Evolutionary conservation across 2,329 filamentous ascomycete genomes (phyloP), one percentile per base, ranked within the genome.

Genomic region (Didymella glomerata): DNA sequence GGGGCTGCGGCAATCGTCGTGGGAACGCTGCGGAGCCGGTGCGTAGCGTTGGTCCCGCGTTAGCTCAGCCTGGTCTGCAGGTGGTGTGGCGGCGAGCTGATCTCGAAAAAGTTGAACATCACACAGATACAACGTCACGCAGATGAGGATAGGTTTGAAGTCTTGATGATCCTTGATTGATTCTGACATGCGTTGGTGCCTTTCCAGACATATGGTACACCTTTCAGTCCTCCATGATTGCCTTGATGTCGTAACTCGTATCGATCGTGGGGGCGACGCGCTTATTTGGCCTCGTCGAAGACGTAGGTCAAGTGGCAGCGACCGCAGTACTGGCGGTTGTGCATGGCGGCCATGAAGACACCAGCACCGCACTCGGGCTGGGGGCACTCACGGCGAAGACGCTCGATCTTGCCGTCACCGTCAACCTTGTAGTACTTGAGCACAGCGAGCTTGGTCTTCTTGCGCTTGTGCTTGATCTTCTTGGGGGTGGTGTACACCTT

Each of bases 401-500:
- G 95, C 91, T 99, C 95, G 78, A 99, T 98, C 90, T 98, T 98
- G 84, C 96, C 95, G 79, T 99, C 95, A 77, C 91, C 92, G 83
- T 98, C 95, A 77, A 99, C 95, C 92, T 99, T 99, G 92, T 99
- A 99, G 92, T 99, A 99, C 90, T 99, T 99, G 83, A 99, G 93
- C 76, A 99, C 94, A 78, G 95, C 95, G 83, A 99, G 86, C 91
- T 99, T 99, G 89, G 91, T 97, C 94, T 99, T 99, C 93, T 98
- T 99, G 87, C 93, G 91, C 93, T 99, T 99, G 90, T 99, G 95
- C 95, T 99, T 99, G 91, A 99, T 99, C 93, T 99, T 99, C 93
- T 99, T 99, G 83, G 95, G 95, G 79, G 95, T 99, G 82, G 92
- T 98, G 91, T 99, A 99, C 76, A 99, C 95, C 93, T 99, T 99